Conservation (phyloP, 257 asterid species). For the Coffea canephora region DNA sequence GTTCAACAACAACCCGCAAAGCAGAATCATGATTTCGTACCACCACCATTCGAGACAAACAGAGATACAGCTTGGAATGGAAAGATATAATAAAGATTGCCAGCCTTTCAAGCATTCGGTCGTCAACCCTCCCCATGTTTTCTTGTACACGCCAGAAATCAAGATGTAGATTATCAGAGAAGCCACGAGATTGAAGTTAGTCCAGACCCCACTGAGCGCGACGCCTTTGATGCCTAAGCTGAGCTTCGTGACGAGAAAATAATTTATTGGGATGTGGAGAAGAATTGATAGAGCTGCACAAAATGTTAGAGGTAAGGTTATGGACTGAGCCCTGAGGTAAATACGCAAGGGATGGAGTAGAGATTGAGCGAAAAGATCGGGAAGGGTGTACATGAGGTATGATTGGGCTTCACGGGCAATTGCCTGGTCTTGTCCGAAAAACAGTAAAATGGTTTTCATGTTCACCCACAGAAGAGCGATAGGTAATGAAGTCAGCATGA, state of each 20-base stretch:
- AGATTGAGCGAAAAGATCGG: conserved; percentile 62
- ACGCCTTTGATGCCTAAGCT: conserved; percentile 57
- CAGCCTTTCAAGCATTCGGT: conserved; percentile 57
- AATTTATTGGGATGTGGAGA: conserved; percentile 63
- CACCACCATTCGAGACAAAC: conserved; percentile 96
- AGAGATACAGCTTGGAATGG: conserved; percentile 78
- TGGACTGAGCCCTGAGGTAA: conserved; percentile 72
- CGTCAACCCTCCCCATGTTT: conserved; percentile 57
- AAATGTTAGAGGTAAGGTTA: conserved; percentile 62
- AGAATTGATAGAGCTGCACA: conserved; percentile 59
- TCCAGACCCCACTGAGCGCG: conserved; percentile 59
- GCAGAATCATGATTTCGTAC: conserved; percentile 79
- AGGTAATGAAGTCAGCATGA: conserved; percentile 53
- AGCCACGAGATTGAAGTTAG: conserved; percentile 59
- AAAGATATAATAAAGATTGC: conserved; percentile 50
- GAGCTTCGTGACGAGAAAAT: conserved; percentile 49
- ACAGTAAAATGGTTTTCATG: conserved; percentile 48
- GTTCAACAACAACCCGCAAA: conserved; percentile 54
- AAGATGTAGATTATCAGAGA: conserved; percentile 42
- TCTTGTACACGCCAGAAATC: conserved; percentile 47
- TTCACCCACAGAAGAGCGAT: conserved; percentile 65
- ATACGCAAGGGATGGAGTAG: conserved; percentile 64
- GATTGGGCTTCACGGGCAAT: conserved; percentile 64
- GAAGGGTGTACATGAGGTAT: conserved; percentile 51
- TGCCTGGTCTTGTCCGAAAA: conserved; percentile 55